A percentile compares a stretch with the other conserved stretches of the same genome.
These are phyloP conservation scores for Populus trichocarpa DNA, from an alignment of 441 rosid genomes.

Conservation along the genomic window DNA sequence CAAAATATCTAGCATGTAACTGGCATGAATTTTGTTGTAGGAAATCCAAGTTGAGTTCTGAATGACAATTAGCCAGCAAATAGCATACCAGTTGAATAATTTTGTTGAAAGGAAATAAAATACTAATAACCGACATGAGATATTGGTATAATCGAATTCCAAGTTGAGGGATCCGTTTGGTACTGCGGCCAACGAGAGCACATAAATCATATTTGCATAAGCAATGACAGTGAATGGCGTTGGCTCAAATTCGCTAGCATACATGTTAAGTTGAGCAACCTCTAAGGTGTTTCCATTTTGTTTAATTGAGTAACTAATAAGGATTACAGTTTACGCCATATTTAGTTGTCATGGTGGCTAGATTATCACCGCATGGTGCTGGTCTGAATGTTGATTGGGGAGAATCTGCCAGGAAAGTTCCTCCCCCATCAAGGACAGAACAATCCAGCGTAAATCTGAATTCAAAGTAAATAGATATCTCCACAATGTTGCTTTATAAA, in stretches of 20 bases:
- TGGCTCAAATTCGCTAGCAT: background rate
- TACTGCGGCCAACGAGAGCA: no score
- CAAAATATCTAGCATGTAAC: background rate
- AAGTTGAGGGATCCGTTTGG: no score
- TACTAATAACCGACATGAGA: background rate
- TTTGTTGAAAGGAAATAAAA: background rate
- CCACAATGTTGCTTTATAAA: slow-evolving; percentile 23
- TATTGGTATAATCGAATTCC: background rate
- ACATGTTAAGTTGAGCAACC: background rate
- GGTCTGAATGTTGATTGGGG: background rate
- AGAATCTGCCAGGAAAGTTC: slow-evolving; percentile 57
- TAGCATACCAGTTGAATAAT: no score
- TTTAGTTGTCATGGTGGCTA: background rate
- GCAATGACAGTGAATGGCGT: background rate
- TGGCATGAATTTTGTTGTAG: background rate
- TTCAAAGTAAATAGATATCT: slow-evolving; percentile 4
- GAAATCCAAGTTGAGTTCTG: background rate
- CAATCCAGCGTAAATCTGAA: slow-evolving; percentile 15
- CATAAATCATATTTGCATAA: background rate
- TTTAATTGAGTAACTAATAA: background rate
- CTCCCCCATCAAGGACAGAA: slow-evolving; percentile 17
- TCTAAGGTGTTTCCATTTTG: background rate
- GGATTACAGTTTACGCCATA: background rate
- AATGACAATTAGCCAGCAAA: background rate
- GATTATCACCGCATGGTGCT: background rate